Percentiles rank a stretch among this genome's conserved stretches.
Conservation (phyloP, 1,284 basidiomycete genomes). For the Cutaneotrichosporon spelunceum region DNA sequence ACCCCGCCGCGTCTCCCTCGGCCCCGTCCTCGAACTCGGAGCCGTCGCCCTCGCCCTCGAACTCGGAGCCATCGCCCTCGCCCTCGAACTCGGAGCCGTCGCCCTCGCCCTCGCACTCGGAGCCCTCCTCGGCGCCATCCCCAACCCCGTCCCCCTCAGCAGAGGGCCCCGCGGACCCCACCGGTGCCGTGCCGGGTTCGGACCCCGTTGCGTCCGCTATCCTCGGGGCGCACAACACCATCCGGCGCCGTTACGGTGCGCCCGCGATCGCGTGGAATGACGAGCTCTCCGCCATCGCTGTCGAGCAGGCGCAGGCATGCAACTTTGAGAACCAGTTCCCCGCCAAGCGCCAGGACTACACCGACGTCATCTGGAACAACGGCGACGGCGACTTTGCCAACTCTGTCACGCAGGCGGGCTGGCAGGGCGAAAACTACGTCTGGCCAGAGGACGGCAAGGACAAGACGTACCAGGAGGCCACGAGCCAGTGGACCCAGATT, state of each 20-base stretch:
- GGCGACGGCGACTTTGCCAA: background rate
- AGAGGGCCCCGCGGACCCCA: background rate
- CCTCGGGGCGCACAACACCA: constrained; percentile 14
- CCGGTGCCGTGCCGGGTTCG: background rate
- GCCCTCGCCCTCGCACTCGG: background rate
- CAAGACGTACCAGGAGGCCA: background rate
- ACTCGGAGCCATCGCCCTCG: background rate
- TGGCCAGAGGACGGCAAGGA: background rate
- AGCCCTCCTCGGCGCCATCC: background rate
- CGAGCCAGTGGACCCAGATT: constrained; percentile 22
- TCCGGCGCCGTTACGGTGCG: constrained; percentile 10
- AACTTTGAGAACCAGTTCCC: background rate
- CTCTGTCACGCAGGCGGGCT: background rate
- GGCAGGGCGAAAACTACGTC: constrained; percentile 1
- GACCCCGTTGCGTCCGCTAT: background rate
- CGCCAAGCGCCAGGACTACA: background rate
- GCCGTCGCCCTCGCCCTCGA: background rate
- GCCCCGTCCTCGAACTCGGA: too few relatives aligned
- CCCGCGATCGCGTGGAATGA: constrained; percentile 9
- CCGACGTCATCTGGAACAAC: background rate
- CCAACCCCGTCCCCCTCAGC: background rate
- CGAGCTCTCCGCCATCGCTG: background rate
- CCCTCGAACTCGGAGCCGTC: background rate
- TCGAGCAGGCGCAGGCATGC: background rate
- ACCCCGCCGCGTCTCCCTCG: too few relatives aligned